A percentile compares a stretch with the other conserved stretches of the same genome.
phyloP scores from a whole-genome alignment of 257 asterid species.

The Salvia hispanica region DNA sequence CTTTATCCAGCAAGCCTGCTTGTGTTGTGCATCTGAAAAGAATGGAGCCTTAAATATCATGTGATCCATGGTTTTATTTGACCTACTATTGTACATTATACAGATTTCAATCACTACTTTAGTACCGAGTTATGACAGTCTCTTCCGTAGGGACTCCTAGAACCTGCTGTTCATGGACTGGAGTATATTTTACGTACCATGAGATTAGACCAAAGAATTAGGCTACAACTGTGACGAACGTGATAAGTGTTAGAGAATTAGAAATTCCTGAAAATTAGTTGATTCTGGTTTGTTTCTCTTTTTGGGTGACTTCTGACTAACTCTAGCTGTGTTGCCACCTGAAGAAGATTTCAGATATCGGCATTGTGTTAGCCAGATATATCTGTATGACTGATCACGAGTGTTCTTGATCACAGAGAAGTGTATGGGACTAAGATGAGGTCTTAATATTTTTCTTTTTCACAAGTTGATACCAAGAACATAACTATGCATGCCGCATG shows the following conservation, averaged over 20 bases:
- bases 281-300: not conserved
- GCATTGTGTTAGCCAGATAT: constrained; percentile 19
- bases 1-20: not conserved
- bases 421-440: not conserved
- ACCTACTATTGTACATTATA: not conserved
- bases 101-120: not conserved
- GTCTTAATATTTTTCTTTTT: constrained; percentile 9
- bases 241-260: not conserved
- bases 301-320: not conserved
- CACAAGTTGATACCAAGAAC: not conserved
- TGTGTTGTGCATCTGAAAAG: constrained; percentile 17
- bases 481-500: not conserved
- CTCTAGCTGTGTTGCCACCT: not conserved
- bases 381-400: not conserved
- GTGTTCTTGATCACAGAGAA: constrained; percentile 1
- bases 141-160: constrained; percentile 1
- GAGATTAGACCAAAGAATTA: constrained; percentile 8
- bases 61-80: constrained; percentile 14
- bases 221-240: constrained; percentile 16
- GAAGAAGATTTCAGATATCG: constrained; percentile 4
- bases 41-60: constrained; percentile 13
- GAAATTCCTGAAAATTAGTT: not conserved
- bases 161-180: constrained; percentile 19
- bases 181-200: constrained; percentile 1
- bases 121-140: constrained; percentile 12